These are phyloP conservation scores for Aphanomyces stellatus DNA, from an alignment of 352 stramenopile genomes.

Conservation along the genomic window DNA sequence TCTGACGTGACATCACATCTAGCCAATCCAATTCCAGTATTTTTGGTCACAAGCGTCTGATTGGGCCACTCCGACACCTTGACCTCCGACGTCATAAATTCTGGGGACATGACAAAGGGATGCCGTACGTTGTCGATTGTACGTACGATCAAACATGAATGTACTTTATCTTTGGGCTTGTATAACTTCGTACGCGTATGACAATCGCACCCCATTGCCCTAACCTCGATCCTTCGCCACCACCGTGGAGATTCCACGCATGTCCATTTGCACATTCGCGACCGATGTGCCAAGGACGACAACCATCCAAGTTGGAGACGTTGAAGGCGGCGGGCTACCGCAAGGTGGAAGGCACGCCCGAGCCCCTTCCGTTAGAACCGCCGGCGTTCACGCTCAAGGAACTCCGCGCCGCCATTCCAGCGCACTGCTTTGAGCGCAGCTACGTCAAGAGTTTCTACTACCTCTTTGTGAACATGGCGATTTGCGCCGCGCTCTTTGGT, in stretches of 20 bases:
- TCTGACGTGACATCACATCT: too few relatives aligned
- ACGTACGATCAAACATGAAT: neutral
- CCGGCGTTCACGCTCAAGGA: slow-evolving; percentile 85
- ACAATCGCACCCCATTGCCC: too few relatives aligned
- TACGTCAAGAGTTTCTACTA: slow-evolving; percentile 88
- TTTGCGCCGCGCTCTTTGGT: slow-evolving; percentile 87
- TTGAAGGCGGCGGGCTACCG: slow-evolving; percentile 58
- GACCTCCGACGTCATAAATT: neutral
- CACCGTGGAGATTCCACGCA: neutral
- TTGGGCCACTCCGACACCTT: neutral
- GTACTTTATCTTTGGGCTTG: too few relatives aligned
- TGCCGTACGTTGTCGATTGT: neutral
- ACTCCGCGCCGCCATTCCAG: slow-evolving; percentile 85
- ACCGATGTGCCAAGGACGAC: slow-evolving; percentile 13
- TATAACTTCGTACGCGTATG: too few relatives aligned
- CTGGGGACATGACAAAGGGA: too few relatives aligned
- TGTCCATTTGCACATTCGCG: slow-evolving; percentile 8
- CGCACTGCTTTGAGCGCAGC: slow-evolving; percentile 95
- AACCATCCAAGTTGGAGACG: slow-evolving; percentile 1
- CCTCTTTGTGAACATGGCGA: slow-evolving; percentile 85
- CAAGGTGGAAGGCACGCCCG: slow-evolving; percentile 61
- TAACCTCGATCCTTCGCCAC: too few relatives aligned
- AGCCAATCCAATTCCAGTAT: neutral
- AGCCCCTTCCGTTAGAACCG: slow-evolving; percentile 68
- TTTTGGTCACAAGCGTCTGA: neutral